These are phyloP conservation scores for Vaucheria bursata DNA, from an alignment of 352 stramenopile species.

Conservation along the genomic window DNA sequence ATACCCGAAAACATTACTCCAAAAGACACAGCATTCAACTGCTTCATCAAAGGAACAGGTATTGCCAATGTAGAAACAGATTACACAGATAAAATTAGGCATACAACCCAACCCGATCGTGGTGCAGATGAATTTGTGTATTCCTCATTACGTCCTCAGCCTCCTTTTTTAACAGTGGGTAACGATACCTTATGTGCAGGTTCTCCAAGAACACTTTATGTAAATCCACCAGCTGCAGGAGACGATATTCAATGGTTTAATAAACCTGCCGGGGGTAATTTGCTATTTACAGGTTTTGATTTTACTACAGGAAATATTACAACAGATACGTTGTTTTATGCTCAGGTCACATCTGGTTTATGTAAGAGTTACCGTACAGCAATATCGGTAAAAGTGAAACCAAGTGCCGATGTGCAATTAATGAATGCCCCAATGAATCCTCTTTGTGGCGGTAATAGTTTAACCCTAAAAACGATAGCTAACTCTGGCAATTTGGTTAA, in stretches of 20 bases:
- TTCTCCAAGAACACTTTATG: slow-evolving; percentile 8
- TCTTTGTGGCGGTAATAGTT: slow-evolving; percentile 7
- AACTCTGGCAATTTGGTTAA: slow-evolving; percentile 8
- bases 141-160: slow-evolving; percentile 5
- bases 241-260: slow-evolving; percentile 8
- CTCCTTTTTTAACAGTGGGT: slow-evolving; percentile 7
- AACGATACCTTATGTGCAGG: slow-evolving; percentile 6
- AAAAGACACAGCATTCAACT: slow-evolving; percentile 8
- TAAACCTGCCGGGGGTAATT: slow-evolving; percentile 5
- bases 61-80: slow-evolving; percentile 8
- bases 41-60: slow-evolving; percentile 6
- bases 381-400: slow-evolving; percentile 8
- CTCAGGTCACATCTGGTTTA: slow-evolving; percentile 6
- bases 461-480: slow-evolving; percentile 8
- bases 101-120: slow-evolving; percentile 5
- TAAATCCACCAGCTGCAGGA: slow-evolving; percentile 5
- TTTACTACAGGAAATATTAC: slow-evolving; percentile 9
- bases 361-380: slow-evolving; percentile 6
- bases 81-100: slow-evolving; percentile 8
- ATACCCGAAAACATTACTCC: slow-evolving; percentile 7
- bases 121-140: slow-evolving; percentile 7
- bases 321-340: slow-evolving; percentile 8
- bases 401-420: slow-evolving; percentile 6
- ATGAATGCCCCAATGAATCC: slow-evolving; percentile 6
- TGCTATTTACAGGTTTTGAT: slow-evolving; percentile 8